Evolutionary conservation across 345 rosid species (phyloP), one percentile per base, ranked within the genome.

Genomic region (Firmiana major): DNA sequence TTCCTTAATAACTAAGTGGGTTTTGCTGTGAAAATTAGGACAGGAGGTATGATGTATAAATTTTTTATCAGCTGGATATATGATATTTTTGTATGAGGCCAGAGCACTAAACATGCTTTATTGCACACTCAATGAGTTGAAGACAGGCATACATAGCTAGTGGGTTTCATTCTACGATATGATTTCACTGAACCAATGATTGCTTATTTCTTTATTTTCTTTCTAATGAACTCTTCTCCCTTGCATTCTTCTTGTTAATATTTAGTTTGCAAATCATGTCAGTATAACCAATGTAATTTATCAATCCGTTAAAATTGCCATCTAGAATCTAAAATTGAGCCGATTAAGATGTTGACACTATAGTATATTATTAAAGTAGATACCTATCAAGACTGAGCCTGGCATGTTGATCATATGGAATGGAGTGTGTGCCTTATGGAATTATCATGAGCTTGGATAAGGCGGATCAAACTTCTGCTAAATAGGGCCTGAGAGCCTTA

Each of bases 81-180:
- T 51, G 60, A 51, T 19, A 2, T 9, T 31, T 19, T 31, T 9
- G 57, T 3, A 57, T 31, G 60, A 55, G 60, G 60, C 24, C 60
- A 55, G 60, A 71, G 45, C 24, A 70, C 28, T 55, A 70, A 49
- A 48, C 16, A 70, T 71, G 28, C 31, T 31, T 5, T 9, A 3
- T 71, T 71, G 74, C 74, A 13, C 46, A 51, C 60, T 51, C 60
- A 19, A 31, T 49, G 60, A 51, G 17, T 71, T 60, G 74, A 68
- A 21, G 36, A 49, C 59, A 9, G 24, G 9, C 34, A 31, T 31
- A 31, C 7, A 15, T 22, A 31, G 51, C 21, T 13, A 13, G 64
- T 57, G 48, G 26, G 38, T 26, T 36, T 38, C 51, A 73, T 73
- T 55, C 64, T 36, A 73, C 38, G 34, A 36, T 55, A 31, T 31